Base-by-base conservation (phyloP, 805 yeast species). In the Naumovozyma castellii region DNA sequence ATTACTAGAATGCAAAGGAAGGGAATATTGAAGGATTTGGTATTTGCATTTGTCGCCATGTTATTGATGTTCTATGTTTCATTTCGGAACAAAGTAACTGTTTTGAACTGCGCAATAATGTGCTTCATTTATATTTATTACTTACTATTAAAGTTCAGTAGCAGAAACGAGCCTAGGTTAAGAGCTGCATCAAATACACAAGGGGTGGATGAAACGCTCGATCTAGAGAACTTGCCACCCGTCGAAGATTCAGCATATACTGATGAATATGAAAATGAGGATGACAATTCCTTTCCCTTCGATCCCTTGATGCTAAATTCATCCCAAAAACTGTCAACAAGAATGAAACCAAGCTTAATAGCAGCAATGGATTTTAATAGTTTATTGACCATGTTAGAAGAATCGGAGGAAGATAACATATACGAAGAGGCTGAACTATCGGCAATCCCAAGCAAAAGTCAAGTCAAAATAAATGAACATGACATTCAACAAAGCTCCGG, bases 281-380 rank as follows among this genome's bases (percentile, higher is more conserved):
- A 22, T 22, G 27, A 22, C 6, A 22, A 22, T 10, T 10, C 27
- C 6, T 22, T 22, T 22, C 5, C 32, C 5, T 29, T n/a, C 13
- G 32, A 29, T 29, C 32, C 32, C 8, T 29, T 29, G 5, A 29
- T 29, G 32, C 14, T 12, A 5, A 5, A 12, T 9, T 29, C 32
- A 14, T 12, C 32, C 8, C 13, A 29, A 9, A 15, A 20, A 8
- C 31, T 46, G 27, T 39, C 44, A 22, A 38, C 39, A 13, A 43
- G 46, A 5, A 51, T 54, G 3, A 53, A 54, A 37, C 60, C 57
- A n/a, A 58, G 54, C 36, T 32, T 59, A 6, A 44, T 59, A 12
- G 48, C 61, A 2, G 57, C 57, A 1, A 47, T 59, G 57, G 63
- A 59, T 40, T 53, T 49, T 37, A 52, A 47, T 32, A 50, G 44